These are phyloP conservation scores for Stygiomarasmius scandens DNA, from an alignment of 1,284 basidiomycete species.

Conservation along the genomic window DNA sequence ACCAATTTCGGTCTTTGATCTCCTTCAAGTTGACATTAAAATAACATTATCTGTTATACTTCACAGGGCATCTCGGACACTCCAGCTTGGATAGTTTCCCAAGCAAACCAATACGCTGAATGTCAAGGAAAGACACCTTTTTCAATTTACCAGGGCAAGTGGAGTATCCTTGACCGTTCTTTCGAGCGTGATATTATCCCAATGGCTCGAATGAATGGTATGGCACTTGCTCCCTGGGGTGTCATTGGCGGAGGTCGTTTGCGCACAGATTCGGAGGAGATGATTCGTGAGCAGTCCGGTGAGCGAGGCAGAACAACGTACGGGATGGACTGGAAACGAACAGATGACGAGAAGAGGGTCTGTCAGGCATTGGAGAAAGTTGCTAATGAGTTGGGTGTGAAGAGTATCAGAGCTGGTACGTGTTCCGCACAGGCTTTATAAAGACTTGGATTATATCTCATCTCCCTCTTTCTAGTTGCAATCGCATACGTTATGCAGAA, in stretches of 20 bases:
- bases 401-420: conserved; percentile 27
- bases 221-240: conserved; percentile 44
- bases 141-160: conserved; percentile 54
- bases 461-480: conserved; percentile 24
- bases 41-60: not conserved
- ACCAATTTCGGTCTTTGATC: no score
- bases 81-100: conserved; percentile 52
- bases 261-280: conserved; percentile 39
- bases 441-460: not conserved
- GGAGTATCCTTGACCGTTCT: conserved; percentile 47
- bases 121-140: conserved; percentile 51
- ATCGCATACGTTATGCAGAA: conserved; percentile 47
- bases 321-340: conserved; percentile 33
- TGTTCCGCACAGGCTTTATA: not conserved
- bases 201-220: conserved; percentile 50
- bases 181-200: conserved; percentile 59
- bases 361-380: conserved; percentile 38
- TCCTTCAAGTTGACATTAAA: no score
- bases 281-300: conserved; percentile 31
- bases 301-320: conserved; percentile 33
- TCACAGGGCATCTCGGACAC: conserved; percentile 34
- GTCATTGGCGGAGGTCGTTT: conserved; percentile 41
- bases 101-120: conserved; percentile 53
- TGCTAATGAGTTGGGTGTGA: conserved; percentile 33
- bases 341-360: conserved; percentile 31